These are phyloP conservation scores for Grosmannia penicillata DNA, from an alignment of 2,329 filamentous ascomycete species.

Conservation along the genomic window DNA sequence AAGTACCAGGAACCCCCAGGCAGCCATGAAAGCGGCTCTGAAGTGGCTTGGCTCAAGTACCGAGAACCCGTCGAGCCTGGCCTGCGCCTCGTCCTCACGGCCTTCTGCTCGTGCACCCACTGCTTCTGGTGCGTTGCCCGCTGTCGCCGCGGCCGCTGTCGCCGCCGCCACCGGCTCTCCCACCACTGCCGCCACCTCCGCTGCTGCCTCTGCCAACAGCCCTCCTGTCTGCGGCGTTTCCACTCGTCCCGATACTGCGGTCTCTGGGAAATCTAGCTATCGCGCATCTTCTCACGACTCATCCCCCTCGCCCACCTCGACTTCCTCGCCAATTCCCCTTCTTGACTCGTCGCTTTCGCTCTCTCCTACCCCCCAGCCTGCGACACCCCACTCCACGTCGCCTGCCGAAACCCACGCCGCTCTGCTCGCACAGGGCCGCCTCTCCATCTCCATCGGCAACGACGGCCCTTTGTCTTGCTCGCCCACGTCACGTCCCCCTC, in stretches of 20 bases:
- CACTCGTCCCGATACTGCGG: slow-evolving; percentile 6
- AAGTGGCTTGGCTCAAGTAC: slow-evolving; percentile 10
- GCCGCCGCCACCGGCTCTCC: not conserved
- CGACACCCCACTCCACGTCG: slow-evolving; percentile 24
- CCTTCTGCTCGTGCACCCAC: slow-evolving; percentile 1
- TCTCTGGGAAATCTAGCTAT: slow-evolving; percentile 16
- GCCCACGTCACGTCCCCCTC: slow-evolving; percentile 6
- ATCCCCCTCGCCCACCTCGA: slow-evolving; percentile 5
- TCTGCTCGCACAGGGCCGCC: slow-evolving; percentile 11
- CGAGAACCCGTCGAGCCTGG: slow-evolving; percentile 7
- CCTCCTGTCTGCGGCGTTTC: not conserved
- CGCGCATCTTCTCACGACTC: slow-evolving; percentile 18
- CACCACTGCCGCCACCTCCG: slow-evolving; percentile 1
- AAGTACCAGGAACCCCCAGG: slow-evolving; percentile 1
- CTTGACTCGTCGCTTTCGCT: slow-evolving; percentile 19
- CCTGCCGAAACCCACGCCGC: slow-evolving; percentile 9
- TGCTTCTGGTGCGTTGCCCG: not conserved
- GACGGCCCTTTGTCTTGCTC: slow-evolving; percentile 14
- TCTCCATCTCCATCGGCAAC: slow-evolving; percentile 22
- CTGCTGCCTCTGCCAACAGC: slow-evolving; percentile 3
- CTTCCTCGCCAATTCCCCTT: slow-evolving; percentile 16
- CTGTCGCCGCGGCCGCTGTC: not conserved
- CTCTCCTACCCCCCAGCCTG: slow-evolving; percentile 27
- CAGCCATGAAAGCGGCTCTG: slow-evolving; percentile 4
- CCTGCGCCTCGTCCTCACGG: too few relatives aligned